Evolutionary conservation across 371 early-diverging fungal genomes (phyloP), one percentile per base, ranked within the genome.

Genomic region (Parasitella parasitica): DNA sequence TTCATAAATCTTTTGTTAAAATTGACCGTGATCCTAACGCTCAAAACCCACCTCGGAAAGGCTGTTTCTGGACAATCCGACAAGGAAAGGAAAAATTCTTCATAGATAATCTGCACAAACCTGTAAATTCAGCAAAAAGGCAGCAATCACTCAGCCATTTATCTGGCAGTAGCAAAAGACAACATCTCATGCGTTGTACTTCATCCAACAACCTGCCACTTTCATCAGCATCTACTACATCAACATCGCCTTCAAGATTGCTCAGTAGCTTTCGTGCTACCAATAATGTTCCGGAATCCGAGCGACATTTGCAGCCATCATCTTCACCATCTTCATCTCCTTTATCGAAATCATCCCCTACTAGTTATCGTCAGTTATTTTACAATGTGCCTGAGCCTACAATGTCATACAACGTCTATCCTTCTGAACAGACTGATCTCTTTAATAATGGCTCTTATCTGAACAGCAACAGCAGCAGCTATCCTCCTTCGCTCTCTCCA

Each of bases 1-100:
- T 98, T 30, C 98, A 97, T 75, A 74, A 74, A 57, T 54, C 72
- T 34, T 72, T 72, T 57, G 62, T 73, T 4, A 73, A 73, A 49
- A 54, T 73, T 35, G 70, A 73, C 9, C 70, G 73, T 38, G 70
- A 66, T 57, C 30, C 67, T 6, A 48, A 54, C 18, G 11, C 49
- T 5, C 55, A 60, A 49, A 61, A 49, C 28, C 63, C 63, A 32
- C 63, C 70, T 58, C 63, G 73, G 43, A 73, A 73, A 51, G 73
- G 73, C 27, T 70, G 70, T 32, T 70, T 57, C 58, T 73, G 73
- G 73, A 73, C 70, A 12, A 76, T 92, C 32, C 86, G 89, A 61
- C 35, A 36, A 7, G 75, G 72, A 26, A 65, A 58, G 54, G 75
- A 75, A 48, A 54, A 57, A 20, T 50, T 49, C 13, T 75, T 75